Conservation (phyloP, 306 rosid species). For the Sphenostylis stenocarpa region DNA sequence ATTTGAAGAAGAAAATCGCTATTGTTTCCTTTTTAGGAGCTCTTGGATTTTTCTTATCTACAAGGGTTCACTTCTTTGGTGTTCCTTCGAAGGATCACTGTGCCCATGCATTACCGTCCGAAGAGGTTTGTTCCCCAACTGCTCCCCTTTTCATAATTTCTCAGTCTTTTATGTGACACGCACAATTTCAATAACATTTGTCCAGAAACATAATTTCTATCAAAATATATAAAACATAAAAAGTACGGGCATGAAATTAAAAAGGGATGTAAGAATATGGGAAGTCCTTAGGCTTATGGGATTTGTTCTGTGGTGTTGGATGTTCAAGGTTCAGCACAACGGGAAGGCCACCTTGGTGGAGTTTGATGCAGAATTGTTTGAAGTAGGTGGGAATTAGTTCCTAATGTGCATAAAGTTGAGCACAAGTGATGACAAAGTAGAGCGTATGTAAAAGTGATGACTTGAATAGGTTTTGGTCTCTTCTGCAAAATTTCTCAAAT, state of each 20-base stretch:
- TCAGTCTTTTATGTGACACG: neutral
- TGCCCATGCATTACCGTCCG: slow-evolving; percentile 66
- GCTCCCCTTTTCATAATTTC: neutral
- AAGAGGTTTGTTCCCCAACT: slow-evolving; percentile 49
- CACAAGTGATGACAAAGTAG: slow-evolving; percentile 63
- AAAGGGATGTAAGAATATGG: no score
- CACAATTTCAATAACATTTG: neutral
- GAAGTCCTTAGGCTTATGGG: neutral
- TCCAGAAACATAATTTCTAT: no score
- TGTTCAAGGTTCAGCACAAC: slow-evolving; percentile 63
- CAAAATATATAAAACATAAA: no score
- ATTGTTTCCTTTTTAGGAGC: slow-evolving; percentile 66
- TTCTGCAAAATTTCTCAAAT: neutral
- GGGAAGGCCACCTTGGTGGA: slow-evolving; percentile 83
- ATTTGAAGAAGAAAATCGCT: slow-evolving; percentile 61
- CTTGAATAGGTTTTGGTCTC: slow-evolving; percentile 16
- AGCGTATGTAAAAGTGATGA: slow-evolving; percentile 67
- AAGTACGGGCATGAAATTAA: no score
- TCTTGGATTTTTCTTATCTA: slow-evolving; percentile 56
- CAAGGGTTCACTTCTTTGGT: slow-evolving; percentile 72
- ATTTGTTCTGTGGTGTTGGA: neutral
- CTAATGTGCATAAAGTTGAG: slow-evolving; percentile 71
- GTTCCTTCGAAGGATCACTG: slow-evolving; percentile 76
- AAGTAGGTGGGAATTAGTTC: slow-evolving; percentile 79
- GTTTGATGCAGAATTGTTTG: slow-evolving; percentile 85